Evolutionary conservation across 108 stramenopile genomes (phyloP).

Genomic region (Seminavis robusta): DNA sequence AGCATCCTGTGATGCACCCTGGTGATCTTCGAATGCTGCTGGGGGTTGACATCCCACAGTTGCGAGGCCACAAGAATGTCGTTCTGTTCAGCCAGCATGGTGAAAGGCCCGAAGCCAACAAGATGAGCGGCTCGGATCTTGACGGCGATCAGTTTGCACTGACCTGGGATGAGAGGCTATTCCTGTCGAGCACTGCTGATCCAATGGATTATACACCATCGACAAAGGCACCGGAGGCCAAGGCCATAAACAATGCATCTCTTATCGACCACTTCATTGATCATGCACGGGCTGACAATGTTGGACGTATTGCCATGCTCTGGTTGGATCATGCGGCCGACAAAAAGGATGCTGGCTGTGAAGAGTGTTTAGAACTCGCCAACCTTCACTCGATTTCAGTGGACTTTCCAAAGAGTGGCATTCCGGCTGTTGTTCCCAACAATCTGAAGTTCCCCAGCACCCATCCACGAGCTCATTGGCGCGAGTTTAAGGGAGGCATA

Average conservation of each 20-base stretch:
- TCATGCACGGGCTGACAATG: conserved; percentile 15
- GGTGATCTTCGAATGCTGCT: conserved; percentile 24
- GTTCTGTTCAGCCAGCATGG: conserved; percentile 27
- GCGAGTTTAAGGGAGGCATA: neutral
- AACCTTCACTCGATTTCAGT: conserved; percentile 6
- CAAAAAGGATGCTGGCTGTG: conserved; percentile 2
- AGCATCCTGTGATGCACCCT: conserved; percentile 10
- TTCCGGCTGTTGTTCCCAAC: conserved; percentile 8
- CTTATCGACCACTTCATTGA: conserved; percentile 22
- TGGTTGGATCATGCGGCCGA: conserved; percentile 10
- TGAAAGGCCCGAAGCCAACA: conserved; percentile 18
- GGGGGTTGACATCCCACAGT: conserved; percentile 17
- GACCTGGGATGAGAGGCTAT: conserved; percentile 25
- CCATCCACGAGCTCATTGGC: conserved; percentile 1
- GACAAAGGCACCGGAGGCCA: neutral
- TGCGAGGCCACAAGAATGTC: conserved; percentile 17
- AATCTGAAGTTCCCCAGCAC: neutral
- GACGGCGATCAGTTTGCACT: conserved; percentile 29
- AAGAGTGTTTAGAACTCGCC: conserved; percentile 3
- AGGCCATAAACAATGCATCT: neutral
- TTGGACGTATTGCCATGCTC: conserved; percentile 8
- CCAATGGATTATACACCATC: conserved; percentile 16
- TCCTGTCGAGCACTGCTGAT: conserved; percentile 1
- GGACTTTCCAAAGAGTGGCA: conserved; percentile 13
- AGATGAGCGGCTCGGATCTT: conserved; percentile 25